Evolutionary conservation across 371 early-diverging fungal species (phyloP), one percentile per base, ranked within the genome.

Genomic region (Mucor saturninus): DNA sequence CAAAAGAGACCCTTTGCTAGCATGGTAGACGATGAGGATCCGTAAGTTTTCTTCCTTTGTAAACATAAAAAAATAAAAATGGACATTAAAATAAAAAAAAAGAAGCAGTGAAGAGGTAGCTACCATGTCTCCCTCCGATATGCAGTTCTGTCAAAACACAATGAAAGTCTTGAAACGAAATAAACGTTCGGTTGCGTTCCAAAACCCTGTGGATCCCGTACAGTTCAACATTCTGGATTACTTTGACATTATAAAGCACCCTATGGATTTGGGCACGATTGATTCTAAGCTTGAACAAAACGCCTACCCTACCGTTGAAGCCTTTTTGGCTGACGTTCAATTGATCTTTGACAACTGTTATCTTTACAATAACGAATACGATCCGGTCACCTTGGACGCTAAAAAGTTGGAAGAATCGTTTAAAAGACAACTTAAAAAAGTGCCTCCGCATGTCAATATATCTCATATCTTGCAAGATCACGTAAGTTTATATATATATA

Each of bases 261-360:
- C 99, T 0, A 99, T 99, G 99, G 99, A 99, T 69, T 83, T 99
- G 21, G 88, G 93, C 1, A 99, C 99, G 0, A 88, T 98, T 26
- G 89, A 90, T 63, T 73, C 79, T 49, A 96, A 97, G 71, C 53
- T 88, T 40, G 56, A 69, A 7, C 62, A 63, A 13, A 76, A 79
- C 5, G 60, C 67, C 43, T 88, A 88, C 49, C 50, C 50, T 2
- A 68, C 75, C 0, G 61, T 82, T 2, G 81, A 78, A 32, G 79
- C 75, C 35, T 83, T 83, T 50, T 60, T 73, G 26, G 60, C 58
- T 1, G 85, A 87, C 50, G 73, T 83, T 6, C 71, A 72, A 2
- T 67, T 85, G 5, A 75, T 87, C 14, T 80, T 87, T 32, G 67
- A 80, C 11, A 87, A 87, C 57, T 87, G 87, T 54, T 70, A 72